Evolutionary conservation across 2,329 filamentous ascomycete species (phyloP), one percentile per base, ranked within the genome.

Genomic region (Endothia cerciana): DNA sequence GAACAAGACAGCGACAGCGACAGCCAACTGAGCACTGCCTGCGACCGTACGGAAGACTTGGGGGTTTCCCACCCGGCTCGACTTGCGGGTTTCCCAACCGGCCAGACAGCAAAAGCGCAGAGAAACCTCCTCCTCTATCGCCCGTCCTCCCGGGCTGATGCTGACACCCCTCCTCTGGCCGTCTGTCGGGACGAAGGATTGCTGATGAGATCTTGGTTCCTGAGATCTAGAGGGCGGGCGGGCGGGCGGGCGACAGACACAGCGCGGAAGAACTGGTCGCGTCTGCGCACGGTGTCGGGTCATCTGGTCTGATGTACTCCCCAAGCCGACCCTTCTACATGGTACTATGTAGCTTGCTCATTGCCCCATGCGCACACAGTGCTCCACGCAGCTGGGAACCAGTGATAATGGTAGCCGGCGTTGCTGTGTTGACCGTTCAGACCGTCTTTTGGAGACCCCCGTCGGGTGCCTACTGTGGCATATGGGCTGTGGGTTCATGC

Each of bases 381-480:
- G 59, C 38, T 57, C 41, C 30, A 57, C 22, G 30, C 38, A 40
- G 49, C 22, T 25, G 45, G 43, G 45, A 36, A 36, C 25, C 33
- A 45, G 22, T 22, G 8, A 22, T 36, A 36, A 59, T 49, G 57
- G 30, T 28, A 51, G 47, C 60, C 60, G 63, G 60, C 60, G 60
- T 63, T 63, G n/a, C 66, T 60, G 60, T 59, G 60, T 59, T 58
- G 65, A 62, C 66, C 63, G 56, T 66, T 63, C 64, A 68, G 66
- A 68, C 66, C 66, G 66, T 68, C 66, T 68, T 68, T 68, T 68
- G 40, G 45, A 10, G 33, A 56, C 55, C 59, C 53, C 63, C 47
- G 59, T 41, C 33, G 33, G 38, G 25, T 38, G 30, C 5, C 5
- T 53, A 30, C 25, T 28, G 10, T 51, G 22, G 33, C n/a, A 58